Evolutionary conservation across 1,139 yeast species (phyloP).

Genomic region (Kodamaea arcana): DNA sequence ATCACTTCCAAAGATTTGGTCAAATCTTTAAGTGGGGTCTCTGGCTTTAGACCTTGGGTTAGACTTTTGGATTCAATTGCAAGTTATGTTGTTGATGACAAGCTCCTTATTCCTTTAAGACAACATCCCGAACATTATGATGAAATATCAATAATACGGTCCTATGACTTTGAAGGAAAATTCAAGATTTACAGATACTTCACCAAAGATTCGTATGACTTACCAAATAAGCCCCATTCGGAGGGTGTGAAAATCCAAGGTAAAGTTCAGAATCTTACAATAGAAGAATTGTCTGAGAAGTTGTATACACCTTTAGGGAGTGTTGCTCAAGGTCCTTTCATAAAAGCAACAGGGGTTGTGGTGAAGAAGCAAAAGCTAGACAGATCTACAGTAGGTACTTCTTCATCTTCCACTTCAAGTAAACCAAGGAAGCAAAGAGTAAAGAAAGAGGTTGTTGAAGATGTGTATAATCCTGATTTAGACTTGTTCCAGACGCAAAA

Average conservation of each 20-base stretch:
- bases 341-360: slow-evolving; percentile 6
- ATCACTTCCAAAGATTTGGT: slow-evolving; percentile 54
- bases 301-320: slow-evolving; percentile 22
- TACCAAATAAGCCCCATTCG: slow-evolving; percentile 7
- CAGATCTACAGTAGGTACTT: slow-evolving; percentile 1
- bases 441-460: background rate
- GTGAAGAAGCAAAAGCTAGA: slow-evolving; percentile 7
- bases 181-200: slow-evolving; percentile 69
- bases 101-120: slow-evolving; percentile 20
- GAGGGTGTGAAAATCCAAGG: slow-evolving; percentile 3
- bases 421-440: slow-evolving; percentile 1
- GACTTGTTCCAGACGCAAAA: background rate
- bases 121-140: slow-evolving; percentile 21
- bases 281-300: slow-evolving; percentile 21
- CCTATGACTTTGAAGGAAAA: slow-evolving; percentile 71
- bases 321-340: slow-evolving; percentile 20
- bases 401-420: background rate
- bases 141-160: slow-evolving; percentile 45
- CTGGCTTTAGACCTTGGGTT: slow-evolving; percentile 47
- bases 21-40: slow-evolving; percentile 48
- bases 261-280: slow-evolving; percentile 6
- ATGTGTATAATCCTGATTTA: background rate
- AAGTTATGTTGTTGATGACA: slow-evolving; percentile 25
- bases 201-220: slow-evolving; percentile 21
- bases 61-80: slow-evolving; percentile 49